Percentiles rank a stretch among this genome's conserved stretches.
Evolutionary conservation across 1,284 basidiomycete species (phyloP).

Genomic region (Sporisorium sorghi): DNA sequence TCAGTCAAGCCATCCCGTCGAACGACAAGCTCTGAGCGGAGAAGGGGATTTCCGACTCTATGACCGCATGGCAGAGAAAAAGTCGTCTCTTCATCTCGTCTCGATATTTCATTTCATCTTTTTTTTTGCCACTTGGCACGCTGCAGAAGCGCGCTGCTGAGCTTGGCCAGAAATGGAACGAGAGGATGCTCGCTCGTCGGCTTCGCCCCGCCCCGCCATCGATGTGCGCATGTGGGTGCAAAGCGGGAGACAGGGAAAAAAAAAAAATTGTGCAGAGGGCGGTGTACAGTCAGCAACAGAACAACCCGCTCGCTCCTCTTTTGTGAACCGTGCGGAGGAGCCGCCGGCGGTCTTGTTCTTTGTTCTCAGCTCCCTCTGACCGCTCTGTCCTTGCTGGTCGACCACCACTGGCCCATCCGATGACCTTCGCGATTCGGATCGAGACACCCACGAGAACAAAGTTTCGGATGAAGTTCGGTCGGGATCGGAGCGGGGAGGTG

Average conservation of each 20-base stretch:
- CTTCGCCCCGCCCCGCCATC: background rate
- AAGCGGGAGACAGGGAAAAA: background rate
- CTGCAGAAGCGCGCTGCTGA: background rate
- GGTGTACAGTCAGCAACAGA: slow-evolving; percentile 1
- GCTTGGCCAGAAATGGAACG: background rate
- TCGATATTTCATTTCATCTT: background rate
- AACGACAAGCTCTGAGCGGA: background rate
- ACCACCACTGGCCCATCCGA: too few relatives aligned
- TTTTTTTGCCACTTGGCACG: too few relatives aligned
- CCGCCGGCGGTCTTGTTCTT: too few relatives aligned
- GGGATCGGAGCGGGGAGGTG: background rate
- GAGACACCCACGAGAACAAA: too few relatives aligned
- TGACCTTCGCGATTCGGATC: background rate
- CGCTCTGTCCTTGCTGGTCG: too few relatives aligned
- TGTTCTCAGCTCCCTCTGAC: too few relatives aligned
- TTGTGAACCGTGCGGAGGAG: slow-evolving; percentile 1
- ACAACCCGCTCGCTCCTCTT: background rate
- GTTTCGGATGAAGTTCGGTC: background rate
- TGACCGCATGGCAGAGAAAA: too few relatives aligned
- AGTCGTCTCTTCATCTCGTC: background rate
- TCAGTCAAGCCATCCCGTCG: too few relatives aligned
- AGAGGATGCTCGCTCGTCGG: background rate
- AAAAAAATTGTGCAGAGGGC: background rate
- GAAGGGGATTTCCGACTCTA: background rate
- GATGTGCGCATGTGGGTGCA: background rate